Base-by-base conservation (phyloP, 805 yeast species). In the Cyberlindnera xylosilytica region DNA sequence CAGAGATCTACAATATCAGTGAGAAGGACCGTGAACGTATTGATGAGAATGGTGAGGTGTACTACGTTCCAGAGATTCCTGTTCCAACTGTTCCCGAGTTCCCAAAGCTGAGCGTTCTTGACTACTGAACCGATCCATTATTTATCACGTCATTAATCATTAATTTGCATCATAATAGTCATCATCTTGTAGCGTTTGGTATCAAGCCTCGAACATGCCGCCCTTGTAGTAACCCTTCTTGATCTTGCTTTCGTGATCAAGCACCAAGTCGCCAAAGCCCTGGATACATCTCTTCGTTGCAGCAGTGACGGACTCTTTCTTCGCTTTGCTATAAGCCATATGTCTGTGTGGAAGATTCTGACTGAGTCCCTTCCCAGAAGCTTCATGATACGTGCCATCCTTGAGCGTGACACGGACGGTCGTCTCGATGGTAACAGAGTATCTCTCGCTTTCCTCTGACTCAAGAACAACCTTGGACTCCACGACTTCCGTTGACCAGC, bases 21-120 rank as follows among this genome's bases (percentile, higher is more conserved):
- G 96, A 88, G 54, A 78, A 78, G 52, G 97, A 90, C 55, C 74
- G 97, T 52, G 95, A 88, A 64, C 78, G 98, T 63, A 66, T 85
- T 43, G 91, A 90, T 60, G 97, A 90, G 30, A 78, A 87, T 47
- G 98, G 98, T 2, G 81, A 84, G 49, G 76, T 87, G 10, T 91
- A 87, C 54, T 71, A 78, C 47, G 73, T 87, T 26, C 87, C 86
- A 9, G 91, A 81, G 60, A 83, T 83, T 30, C 88, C 91, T 1
- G 70, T 72, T 19, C 96, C 96, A 1, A 63, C 54, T 11, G 75
- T 87, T 46, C 69, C 69, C 33, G 83, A 75, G 8, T 86, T 87
- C 65, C 81, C 87, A 13, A 70, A 63, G 56, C 69, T 70, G 55
- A 68, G 68, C 28, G 69, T 77, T 0, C 67, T 86, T 50, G 89